phyloP scores from a whole-genome alignment of 805 yeast species.

The Saccharomycopsis babjevae region DNA sequence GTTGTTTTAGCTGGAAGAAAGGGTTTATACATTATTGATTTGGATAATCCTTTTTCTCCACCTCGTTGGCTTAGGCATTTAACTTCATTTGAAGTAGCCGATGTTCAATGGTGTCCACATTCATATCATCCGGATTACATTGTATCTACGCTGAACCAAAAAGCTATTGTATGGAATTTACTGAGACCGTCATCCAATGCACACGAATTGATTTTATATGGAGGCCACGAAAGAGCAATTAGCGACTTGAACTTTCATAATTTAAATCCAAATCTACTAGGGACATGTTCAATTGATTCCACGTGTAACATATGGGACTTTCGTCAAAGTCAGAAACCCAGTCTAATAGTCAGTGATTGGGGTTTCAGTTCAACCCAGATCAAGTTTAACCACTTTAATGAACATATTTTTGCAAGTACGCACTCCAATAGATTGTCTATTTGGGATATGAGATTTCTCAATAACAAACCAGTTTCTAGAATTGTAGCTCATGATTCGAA shows the following conservation, averaged over 20 bases:
- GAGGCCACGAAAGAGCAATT: slow-evolving; percentile 87
- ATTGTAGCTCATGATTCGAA: slow-evolving; percentile 74
- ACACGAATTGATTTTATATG: slow-evolving; percentile 78
- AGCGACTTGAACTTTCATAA: slow-evolving; percentile 94
- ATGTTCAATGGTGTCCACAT: slow-evolving; percentile 97
- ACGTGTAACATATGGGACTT: slow-evolving; percentile 86
- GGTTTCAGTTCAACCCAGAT: slow-evolving; percentile 91
- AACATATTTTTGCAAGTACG: slow-evolving; percentile 71
- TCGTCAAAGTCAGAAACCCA: slow-evolving; percentile 64
- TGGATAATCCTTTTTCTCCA: slow-evolving; percentile 90
- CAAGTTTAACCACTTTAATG: slow-evolving; percentile 77
- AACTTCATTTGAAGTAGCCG: slow-evolving; percentile 98
- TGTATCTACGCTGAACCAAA: slow-evolving; percentile 88
- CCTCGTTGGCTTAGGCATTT: slow-evolving; percentile 90
- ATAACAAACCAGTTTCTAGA: slow-evolving; percentile 56
- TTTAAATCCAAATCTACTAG: slow-evolving; percentile 71
- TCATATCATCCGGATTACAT: slow-evolving; percentile 79
- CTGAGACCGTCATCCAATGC: slow-evolving; percentile 55
- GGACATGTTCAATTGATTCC: slow-evolving; percentile 90
- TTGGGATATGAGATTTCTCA: slow-evolving; percentile 77
- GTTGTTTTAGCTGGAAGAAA: slow-evolving; percentile 77
- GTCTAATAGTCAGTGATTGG: slow-evolving; percentile 83
- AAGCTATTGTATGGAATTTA: slow-evolving; percentile 90
- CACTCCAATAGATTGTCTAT: slow-evolving; percentile 73
- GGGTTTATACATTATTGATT: slow-evolving; percentile 82